Conservation (phyloP, 139 green algal genomes). For the Coelastrella sp. region DNA sequence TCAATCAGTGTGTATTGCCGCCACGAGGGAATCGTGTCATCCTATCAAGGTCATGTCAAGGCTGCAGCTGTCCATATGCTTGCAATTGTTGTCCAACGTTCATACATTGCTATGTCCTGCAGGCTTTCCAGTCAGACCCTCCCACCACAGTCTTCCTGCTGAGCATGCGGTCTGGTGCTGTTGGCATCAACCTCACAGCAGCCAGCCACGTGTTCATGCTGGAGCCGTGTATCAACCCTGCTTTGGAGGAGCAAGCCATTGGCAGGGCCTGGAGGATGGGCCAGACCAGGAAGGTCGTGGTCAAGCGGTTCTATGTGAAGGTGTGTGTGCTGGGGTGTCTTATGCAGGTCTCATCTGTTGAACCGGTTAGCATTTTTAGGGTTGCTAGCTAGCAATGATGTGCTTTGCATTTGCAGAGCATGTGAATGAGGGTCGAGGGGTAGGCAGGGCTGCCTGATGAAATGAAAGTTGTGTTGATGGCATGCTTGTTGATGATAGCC, state of each 20-base stretch:
- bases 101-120: constrained; percentile 8
- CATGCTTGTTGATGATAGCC: too few relatives aligned
- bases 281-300: constrained; percentile 72
- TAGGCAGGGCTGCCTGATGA: too few relatives aligned
- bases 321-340: constrained; percentile 18
- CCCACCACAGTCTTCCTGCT: constrained; percentile 85
- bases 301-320: constrained; percentile 80
- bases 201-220: constrained; percentile 78
- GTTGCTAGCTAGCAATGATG: too few relatives aligned
- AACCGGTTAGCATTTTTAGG: too few relatives aligned
- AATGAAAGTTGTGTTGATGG: too few relatives aligned
- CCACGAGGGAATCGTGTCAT: too few relatives aligned
- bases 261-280: constrained; percentile 86
- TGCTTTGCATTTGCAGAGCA: too few relatives aligned
- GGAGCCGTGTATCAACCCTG: constrained; percentile 87
- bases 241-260: constrained; percentile 75
- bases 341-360: too few relatives aligned
- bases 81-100: not conserved
- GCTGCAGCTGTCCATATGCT: not conserved
- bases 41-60: too few relatives aligned
- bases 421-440: too few relatives aligned
- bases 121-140: constrained; percentile 82
- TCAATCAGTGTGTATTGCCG: too few relatives aligned
- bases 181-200: constrained; percentile 74
- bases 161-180: constrained; percentile 61